Percentiles rank a stretch among this genome's conserved stretches.
Evolutionary conservation across 305 asterid genomes (phyloP).

Genomic region (Stenogyne calaminthoides): DNA sequence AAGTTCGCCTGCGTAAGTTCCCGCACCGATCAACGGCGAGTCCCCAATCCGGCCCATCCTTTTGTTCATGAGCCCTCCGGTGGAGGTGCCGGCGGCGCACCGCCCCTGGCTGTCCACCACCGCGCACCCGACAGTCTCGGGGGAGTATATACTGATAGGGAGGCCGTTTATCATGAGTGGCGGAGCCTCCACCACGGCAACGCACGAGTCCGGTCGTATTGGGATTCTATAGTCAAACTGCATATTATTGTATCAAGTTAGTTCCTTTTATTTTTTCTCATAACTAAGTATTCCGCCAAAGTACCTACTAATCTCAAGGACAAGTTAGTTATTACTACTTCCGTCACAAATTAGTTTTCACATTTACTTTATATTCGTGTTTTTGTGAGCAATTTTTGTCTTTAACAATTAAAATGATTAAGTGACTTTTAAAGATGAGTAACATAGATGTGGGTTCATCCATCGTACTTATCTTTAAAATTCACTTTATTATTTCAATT

Average conservation of each 20-base stretch:
- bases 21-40: constrained; percentile 90
- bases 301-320: too few species aligned
- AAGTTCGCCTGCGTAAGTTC: constrained; percentile 73
- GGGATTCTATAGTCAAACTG: constrained; percentile 90
- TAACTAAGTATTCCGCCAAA: too few species aligned
- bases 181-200: constrained; percentile 53
- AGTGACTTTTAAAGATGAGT: too few species aligned
- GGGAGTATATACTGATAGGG: constrained; percentile 79
- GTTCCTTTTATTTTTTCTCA: too few species aligned
- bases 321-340: too few species aligned
- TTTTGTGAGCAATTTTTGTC: too few species aligned
- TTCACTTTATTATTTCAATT: too few species aligned
- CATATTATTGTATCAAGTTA: neutral
- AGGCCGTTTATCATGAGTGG: constrained; percentile 83
- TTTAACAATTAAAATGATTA: too few species aligned
- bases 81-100: constrained; percentile 96
- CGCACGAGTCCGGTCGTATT: constrained; percentile 46
- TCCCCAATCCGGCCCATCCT: constrained; percentile 87
- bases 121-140: constrained; percentile 93
- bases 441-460: too few species aligned
- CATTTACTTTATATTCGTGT: too few species aligned
- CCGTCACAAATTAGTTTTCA: too few species aligned
- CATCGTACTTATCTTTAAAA: too few species aligned
- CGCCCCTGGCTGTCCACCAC: constrained; percentile 81
- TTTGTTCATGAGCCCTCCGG: constrained; percentile 96